Conservation (phyloP, 2,329 filamentous ascomycete species). For the Capronia epimyces region DNA sequence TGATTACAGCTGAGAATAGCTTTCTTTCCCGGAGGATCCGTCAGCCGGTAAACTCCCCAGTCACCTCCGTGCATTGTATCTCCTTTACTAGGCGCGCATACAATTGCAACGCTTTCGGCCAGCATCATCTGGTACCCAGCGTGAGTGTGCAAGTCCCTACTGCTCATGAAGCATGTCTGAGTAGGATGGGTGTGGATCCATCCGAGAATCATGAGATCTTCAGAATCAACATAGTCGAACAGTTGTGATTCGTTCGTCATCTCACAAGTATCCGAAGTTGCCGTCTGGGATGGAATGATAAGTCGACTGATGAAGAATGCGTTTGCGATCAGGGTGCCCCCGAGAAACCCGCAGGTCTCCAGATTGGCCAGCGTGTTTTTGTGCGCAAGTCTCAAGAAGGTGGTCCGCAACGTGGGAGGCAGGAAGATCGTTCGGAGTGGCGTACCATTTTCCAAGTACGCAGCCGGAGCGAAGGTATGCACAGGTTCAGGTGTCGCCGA, state of each 20-base stretch:
- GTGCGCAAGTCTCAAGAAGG: constrained; percentile 68
- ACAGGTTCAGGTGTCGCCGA: constrained; percentile 41
- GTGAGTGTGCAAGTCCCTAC: constrained; percentile 86
- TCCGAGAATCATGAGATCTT: constrained; percentile 74
- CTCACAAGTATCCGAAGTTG: constrained; percentile 90
- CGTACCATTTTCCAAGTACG: constrained; percentile 82
- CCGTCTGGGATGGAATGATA: constrained; percentile 83
- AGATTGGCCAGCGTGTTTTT: constrained; percentile 75
- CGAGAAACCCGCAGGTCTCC: constrained; percentile 93
- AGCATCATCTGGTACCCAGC: constrained; percentile 94
- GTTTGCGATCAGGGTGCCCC: constrained; percentile 84
- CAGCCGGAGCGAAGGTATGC: constrained; percentile 76
- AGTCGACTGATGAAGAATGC: constrained; percentile 86
- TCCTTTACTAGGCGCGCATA: constrained; percentile 75
- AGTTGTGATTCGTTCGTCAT: constrained; percentile 79
- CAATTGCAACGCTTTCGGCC: constrained; percentile 91
- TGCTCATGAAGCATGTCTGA: constrained; percentile 97
- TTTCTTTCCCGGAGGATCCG: constrained; percentile 82
- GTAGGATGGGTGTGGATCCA: constrained; percentile 99
- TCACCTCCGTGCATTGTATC: constrained; percentile 43
- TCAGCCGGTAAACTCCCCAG: constrained; percentile 87
- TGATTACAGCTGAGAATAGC: constrained; percentile 76
- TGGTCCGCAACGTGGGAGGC: constrained; percentile 64
- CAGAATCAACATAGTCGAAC: constrained; percentile 78
- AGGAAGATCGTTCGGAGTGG: constrained; percentile 85